These are phyloP conservation scores for Rhodomyrtus tomentosa DNA, from an alignment of 345 rosid genomes.

Conservation along the genomic window DNA sequence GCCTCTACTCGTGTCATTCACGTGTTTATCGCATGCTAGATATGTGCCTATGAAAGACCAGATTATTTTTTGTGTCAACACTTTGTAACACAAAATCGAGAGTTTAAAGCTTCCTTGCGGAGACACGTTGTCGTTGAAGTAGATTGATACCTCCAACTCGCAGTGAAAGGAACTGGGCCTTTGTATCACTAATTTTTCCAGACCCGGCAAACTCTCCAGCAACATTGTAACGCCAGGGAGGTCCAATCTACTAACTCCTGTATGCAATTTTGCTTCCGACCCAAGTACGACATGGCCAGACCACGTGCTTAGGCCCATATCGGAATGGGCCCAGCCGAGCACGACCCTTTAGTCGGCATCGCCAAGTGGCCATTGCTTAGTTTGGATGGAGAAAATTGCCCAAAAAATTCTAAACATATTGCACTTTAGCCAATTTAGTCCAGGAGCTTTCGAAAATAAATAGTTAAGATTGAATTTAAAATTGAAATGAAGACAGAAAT, in stretches of 20 bases:
- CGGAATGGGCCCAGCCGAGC: neutral
- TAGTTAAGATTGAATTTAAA: too few relatives aligned
- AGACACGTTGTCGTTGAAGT: neutral
- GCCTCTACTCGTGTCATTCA: too few relatives aligned
- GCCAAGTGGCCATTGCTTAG: neutral
- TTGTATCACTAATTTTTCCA: neutral
- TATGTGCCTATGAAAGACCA: too few relatives aligned
- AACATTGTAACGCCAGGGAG: neutral
- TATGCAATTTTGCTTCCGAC: neutral
- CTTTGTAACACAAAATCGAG: neutral
- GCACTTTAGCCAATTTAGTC: too few relatives aligned
- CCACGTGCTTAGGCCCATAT: neutral
- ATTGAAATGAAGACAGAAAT: too few relatives aligned
- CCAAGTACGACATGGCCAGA: neutral
- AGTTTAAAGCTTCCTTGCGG: neutral
- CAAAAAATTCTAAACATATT: too few relatives aligned
- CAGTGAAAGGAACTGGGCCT: neutral
- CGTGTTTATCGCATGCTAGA: too few relatives aligned
- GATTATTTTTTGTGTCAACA: too few relatives aligned
- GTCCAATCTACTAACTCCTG: neutral
- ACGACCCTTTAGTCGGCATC: too few relatives aligned
- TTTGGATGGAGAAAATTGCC: neutral
- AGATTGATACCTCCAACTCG: neutral
- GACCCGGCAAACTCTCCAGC: neutral
- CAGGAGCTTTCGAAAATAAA: too few relatives aligned